A percentile compares a stretch with the other conserved stretches of the same genome.
Conservation (phyloP, 1,284 basidiomycete species). For the Malassezia furfur region DNA sequence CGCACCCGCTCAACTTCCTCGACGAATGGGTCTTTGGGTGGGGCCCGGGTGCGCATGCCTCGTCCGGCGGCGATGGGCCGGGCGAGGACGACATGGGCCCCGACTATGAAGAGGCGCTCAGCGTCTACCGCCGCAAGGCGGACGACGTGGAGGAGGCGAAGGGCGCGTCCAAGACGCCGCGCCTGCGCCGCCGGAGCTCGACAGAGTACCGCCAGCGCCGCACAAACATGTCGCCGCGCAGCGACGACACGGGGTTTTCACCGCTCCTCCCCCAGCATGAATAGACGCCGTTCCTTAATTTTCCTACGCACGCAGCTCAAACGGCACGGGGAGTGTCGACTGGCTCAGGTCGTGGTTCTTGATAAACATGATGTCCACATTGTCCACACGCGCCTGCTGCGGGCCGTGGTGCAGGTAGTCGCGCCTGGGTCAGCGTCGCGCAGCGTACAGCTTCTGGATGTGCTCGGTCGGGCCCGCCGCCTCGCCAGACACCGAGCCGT, state of each 20-base stretch:
- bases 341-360: conserved; percentile 15
- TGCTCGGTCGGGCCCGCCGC: conserved; percentile 15
- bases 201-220: conserved; percentile 8
- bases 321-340: conserved; percentile 14
- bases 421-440: conserved; percentile 9
- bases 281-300: neutral
- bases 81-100: conserved; percentile 10
- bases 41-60: conserved; percentile 41
- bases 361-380: conserved; percentile 19
- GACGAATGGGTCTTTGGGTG: conserved; percentile 88
- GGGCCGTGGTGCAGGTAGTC: conserved; percentile 14
- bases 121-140: conserved; percentile 5
- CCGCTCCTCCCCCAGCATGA: neutral
- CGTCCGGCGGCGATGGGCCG: neutral
- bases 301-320: conserved; percentile 12
- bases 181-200: conserved; percentile 7
- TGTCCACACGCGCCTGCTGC: conserved; percentile 12
- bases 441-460: conserved; percentile 13
- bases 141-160: neutral
- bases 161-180: neutral
- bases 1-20: conserved; percentile 57
- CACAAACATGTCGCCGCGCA: neutral
- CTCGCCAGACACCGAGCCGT: conserved; percentile 16
- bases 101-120: conserved; percentile 14
- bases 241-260: neutral